Percentiles rank a stretch among this genome's conserved stretches.
These are phyloP conservation scores for Hanseniaspora osmophila DNA, from an alignment of 805 yeast genomes.

Conservation along the genomic window DNA sequence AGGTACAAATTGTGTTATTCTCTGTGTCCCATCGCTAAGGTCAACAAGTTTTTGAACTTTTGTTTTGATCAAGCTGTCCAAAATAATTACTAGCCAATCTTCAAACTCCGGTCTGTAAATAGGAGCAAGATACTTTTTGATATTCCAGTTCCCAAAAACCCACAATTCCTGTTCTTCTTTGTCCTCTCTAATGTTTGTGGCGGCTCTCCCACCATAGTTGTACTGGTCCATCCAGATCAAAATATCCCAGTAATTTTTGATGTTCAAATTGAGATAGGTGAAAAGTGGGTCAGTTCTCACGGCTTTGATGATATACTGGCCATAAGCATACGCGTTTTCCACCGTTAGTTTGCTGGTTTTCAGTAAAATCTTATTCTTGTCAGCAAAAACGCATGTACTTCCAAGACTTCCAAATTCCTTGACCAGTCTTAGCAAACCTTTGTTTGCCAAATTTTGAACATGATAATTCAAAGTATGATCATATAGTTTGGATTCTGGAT, in stretches of 20 bases:
- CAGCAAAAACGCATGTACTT: constrained; percentile 67
- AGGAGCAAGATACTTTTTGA: constrained; percentile 57
- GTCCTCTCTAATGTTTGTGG: constrained; percentile 23
- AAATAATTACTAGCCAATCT: constrained; percentile 68
- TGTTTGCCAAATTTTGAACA: constrained; percentile 72
- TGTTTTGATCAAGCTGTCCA: constrained; percentile 50
- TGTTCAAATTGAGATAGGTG: constrained; percentile 60
- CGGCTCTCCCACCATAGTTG: constrained; percentile 66
- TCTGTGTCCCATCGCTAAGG: constrained; percentile 33
- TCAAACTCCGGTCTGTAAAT: constrained; percentile 72
- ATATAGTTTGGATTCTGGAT: constrained; percentile 56
- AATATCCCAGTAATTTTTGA: constrained; percentile 80
- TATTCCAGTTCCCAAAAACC: constrained; percentile 61
- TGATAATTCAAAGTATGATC: constrained; percentile 75
- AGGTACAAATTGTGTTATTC: constrained; percentile 56
- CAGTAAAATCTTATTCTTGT: constrained; percentile 56
- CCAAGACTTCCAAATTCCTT: constrained; percentile 68
- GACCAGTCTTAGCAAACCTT: constrained; percentile 64
- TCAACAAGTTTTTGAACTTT: constrained; percentile 25
- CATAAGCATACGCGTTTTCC: constrained; percentile 81
- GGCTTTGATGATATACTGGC: constrained; percentile 68
- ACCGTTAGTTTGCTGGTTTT: constrained; percentile 66
- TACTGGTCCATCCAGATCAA: constrained; percentile 65
- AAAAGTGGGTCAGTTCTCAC: constrained; percentile 71
- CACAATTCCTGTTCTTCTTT: constrained; percentile 25